Base-by-base conservation (phyloP, 1,284 basidiomycete species). In the Thecaphora thlaspeos region DNA sequence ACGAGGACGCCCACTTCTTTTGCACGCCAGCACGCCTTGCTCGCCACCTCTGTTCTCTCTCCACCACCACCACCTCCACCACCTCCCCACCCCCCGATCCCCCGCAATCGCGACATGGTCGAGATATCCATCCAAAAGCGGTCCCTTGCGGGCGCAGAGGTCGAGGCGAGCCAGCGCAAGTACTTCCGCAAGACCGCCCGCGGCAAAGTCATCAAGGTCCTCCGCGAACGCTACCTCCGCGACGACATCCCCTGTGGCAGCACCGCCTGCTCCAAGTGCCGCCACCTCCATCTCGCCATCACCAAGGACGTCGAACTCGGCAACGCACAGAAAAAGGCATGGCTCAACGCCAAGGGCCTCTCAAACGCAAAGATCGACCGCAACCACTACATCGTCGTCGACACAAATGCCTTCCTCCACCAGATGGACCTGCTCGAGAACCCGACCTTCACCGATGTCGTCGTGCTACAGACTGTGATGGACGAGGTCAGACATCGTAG, bases 401-500 rank as follows among this genome's bases (percentile, higher is more conserved):
- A 99, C 79, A 97, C 95, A 22, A 99, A 99, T 79, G 86, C 96
- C 8, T 90, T 97, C 67, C 82, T 99, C 12, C 86, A 91, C 38
- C 92, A 96, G 51, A 71, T 71, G 67, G 59, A 71, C 42, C 57
- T 70, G 34, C 62, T 71, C 43, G 68, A 71, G 30, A 66, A 67
- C 26, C 59, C 68, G 4, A 60, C 68, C 48, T 75, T 77, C 28
- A 70, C 73, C 26, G 64, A 75, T 40, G 68, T 77, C 39, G 87
- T 99, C 47, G 82, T 98, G 12, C 84, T 96, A 1, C 95, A 98
- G 79, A 99, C 94, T 0, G 92, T 96, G 1, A 81, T 96, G 44
- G 90, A 95, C 67, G 95, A 99, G 84, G 91, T 96, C 54, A 84
- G 94, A 50, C 94, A 98, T 79, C 85, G 94, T 24, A 93, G 90